phyloP scores from a whole-genome alignment of 306 rosid genomes.

The Malus asiatica region DNA sequence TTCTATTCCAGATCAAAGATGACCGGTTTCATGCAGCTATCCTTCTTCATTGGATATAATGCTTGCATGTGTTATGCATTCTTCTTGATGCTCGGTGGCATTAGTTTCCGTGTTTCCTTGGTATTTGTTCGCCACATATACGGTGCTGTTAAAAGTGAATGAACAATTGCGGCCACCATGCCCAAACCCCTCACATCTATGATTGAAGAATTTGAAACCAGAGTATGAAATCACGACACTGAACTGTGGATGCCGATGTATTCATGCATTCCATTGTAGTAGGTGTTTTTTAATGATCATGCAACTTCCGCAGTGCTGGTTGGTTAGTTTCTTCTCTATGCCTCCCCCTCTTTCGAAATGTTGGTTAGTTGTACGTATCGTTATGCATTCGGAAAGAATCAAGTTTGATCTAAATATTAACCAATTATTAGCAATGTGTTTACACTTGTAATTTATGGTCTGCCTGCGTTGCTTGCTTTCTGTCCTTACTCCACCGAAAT shows the following conservation, averaged over 20 bases:
- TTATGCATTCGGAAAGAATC: not conserved
- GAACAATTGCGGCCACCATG: conserved; percentile 7
- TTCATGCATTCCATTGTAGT: not conserved
- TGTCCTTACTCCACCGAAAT: too few relatives aligned
- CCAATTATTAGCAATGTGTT: too few relatives aligned
- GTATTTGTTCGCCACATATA: conserved; percentile 62
- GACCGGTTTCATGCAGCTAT: conserved; percentile 65
- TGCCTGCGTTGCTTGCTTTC: too few relatives aligned
- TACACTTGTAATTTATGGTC: too few relatives aligned
- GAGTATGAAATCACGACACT: not conserved
- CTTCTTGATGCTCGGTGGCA: conserved; percentile 69
- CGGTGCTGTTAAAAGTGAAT: conserved; percentile 71
- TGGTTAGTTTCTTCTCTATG: not conserved
- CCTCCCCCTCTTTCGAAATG: not conserved
- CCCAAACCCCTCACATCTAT: not conserved
- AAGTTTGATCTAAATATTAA: too few relatives aligned
- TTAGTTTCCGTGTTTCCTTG: conserved; percentile 61
- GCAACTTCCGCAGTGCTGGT: not conserved
- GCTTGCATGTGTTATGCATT: conserved; percentile 72
- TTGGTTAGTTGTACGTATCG: not conserved
- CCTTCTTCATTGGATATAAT: conserved; percentile 71
- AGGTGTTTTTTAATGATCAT: not conserved
- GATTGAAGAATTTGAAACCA: not conserved
- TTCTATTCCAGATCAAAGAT: conserved; percentile 66
- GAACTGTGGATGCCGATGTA: not conserved